Conservation (phyloP, 257 asterid species). For the Gardenia jasminoides region DNA sequence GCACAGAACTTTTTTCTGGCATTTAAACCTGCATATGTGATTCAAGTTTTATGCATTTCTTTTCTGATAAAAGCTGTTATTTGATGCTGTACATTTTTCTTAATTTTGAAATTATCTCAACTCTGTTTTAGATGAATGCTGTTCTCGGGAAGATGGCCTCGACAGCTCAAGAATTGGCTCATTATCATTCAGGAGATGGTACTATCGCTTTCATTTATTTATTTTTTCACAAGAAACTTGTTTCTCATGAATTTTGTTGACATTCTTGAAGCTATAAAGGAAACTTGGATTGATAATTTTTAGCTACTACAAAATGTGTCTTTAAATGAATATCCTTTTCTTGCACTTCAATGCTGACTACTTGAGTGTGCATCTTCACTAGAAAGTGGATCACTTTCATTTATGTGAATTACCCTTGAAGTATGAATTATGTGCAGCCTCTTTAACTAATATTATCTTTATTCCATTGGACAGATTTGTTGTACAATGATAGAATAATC, state of each 20-base stretch:
- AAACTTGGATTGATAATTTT: background rate
- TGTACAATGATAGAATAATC: background rate
- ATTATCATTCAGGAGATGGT: slow-evolving; percentile 99
- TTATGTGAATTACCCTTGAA: background rate
- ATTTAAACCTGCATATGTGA: background rate
- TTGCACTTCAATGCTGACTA: background rate
- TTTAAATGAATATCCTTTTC: background rate
- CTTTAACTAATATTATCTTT: background rate
- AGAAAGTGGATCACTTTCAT: background rate
- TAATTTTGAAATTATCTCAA: slow-evolving; percentile 19
- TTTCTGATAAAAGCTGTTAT: background rate
- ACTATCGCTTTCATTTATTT: slow-evolving; percentile 16
- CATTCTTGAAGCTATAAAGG: background rate
- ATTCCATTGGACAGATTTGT: background rate
- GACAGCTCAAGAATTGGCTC: slow-evolving; percentile 88
- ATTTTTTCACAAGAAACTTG: background rate
- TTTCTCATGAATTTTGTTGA: background rate
- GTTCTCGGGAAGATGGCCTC: slow-evolving; percentile 91
- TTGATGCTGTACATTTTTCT: slow-evolving; percentile 10
- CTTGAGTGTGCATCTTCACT: background rate
- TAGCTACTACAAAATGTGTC: background rate
- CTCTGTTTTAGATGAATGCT: slow-evolving; percentile 66
- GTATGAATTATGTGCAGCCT: background rate
- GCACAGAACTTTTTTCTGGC: background rate
- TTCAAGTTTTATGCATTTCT: background rate